Base-by-base conservation (phyloP, 2,329 filamentous ascomycete species). In the Acrocalymma vagum region DNA sequence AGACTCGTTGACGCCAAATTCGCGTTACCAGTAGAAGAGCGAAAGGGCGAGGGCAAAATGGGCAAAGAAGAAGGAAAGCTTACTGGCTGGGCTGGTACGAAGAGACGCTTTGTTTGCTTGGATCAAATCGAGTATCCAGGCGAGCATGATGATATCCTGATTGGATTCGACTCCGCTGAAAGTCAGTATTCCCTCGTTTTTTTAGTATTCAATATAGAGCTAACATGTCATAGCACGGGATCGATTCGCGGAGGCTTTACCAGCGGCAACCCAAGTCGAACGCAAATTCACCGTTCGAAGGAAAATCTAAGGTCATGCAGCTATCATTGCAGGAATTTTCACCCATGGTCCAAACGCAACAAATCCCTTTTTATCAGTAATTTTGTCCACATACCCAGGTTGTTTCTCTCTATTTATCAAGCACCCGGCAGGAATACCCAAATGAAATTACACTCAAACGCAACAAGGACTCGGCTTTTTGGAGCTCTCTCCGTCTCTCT, bases 1-100 rank as follows among this genome's bases (percentile, higher is more conserved):
- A 87, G 86, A 64, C 83, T 96, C 49, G 86, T 93, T 17, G 92
- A 96, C 65, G 90, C 90, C 46, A 96, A 96, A 67, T 96, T 96
- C 59, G 87, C 89, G 3, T 74, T 96, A 38, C 91, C 91, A 4
- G 85, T 77, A 41, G 71, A 72, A 37, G 72, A 74, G 26, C 67
- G 74, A 13, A 73, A 79, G 34, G 72, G 73, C 4, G 67, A 80
- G 46, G 69, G 66, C 24, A 84, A 60, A 72, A 68, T 69, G 54
- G 62, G 79, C 3, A 78, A 77, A 22, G 76, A 78, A 44, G 78
- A 77, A 37, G 65, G 63, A 0, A 49, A 53, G 20, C 73, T 60
- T 57, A 81, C 53, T 67, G 79, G 28, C 69, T 75, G 43, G 76
- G 77, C 51, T 70, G 76, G 46, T 70, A 78, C 82, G 30, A 84